Conservation (phyloP, 805 yeast species). For the Martiniozyma abietophila region DNA sequence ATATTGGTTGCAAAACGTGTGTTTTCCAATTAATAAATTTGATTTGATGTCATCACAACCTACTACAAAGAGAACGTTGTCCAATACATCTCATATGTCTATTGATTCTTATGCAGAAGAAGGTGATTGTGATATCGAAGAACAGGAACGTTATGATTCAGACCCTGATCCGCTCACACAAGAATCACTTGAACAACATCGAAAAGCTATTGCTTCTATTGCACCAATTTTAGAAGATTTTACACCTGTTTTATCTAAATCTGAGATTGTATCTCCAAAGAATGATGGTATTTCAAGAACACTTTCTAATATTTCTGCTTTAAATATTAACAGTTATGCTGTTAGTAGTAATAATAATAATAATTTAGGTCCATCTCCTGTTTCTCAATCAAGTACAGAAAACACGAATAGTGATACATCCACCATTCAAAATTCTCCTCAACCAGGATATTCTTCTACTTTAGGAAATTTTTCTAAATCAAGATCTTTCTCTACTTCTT, state of each 20-base stretch:
- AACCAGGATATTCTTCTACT: constrained; percentile 8
- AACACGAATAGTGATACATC: not conserved
- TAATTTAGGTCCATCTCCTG: not conserved
- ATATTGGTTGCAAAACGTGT: too few species aligned
- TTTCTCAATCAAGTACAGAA: not conserved
- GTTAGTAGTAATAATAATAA: not conserved
- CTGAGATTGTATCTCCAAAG: constrained; percentile 27
- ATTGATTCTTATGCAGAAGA: constrained; percentile 2
- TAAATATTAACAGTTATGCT: constrained; percentile 19
- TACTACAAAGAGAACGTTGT: too few species aligned
- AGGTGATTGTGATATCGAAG: constrained; percentile 7
- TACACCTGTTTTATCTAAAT: constrained; percentile 56
- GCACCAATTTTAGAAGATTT: constrained; percentile 69
- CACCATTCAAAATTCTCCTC: constrained; percentile 3
- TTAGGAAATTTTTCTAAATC: constrained; percentile 13
- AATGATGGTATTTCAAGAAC: constrained; percentile 25
- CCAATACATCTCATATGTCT: not conserved
- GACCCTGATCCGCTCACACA: constrained; percentile 24
- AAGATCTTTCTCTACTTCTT: constrained; percentile 25
- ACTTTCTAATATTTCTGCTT: constrained; percentile 23
- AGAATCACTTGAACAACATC: constrained; percentile 27
- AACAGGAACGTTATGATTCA: constrained; percentile 17
- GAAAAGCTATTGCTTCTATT: constrained; percentile 65
- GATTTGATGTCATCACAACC: too few species aligned
- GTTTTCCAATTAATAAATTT: too few species aligned